phyloP scores from a whole-genome alignment of 306 rosid genomes.

The Cicer pinnatifidum region DNA sequence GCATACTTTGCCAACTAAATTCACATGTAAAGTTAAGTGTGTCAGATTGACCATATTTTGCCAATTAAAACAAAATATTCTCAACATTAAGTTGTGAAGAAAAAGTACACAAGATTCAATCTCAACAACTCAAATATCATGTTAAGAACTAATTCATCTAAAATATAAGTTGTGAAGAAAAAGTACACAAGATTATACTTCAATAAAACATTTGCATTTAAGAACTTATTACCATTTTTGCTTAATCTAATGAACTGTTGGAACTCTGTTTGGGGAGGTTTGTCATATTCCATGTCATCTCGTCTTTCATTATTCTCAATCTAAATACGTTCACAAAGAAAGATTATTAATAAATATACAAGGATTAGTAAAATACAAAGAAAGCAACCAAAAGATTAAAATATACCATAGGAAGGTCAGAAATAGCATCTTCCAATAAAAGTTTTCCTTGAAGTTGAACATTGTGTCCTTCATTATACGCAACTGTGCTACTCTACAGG shows the following conservation, averaged over 20 bases:
- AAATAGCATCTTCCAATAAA: conserved; percentile 67
- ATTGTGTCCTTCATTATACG: conserved; percentile 54
- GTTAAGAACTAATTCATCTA: not conserved
- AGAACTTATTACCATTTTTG: conserved; percentile 51
- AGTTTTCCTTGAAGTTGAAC: conserved; percentile 56
- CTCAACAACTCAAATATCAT: not conserved
- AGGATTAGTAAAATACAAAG: not conserved
- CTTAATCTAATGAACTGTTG: conserved; percentile 63
- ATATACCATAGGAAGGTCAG: conserved; percentile 76
- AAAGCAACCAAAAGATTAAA: not conserved
- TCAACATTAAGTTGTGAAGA: not conserved
- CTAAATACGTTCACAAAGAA: conserved; percentile 44
- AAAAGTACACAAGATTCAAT: no score
- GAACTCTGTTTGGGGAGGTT: conserved; percentile 59
- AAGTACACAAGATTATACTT: not conserved
- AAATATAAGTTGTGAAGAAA: not conserved
- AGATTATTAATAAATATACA: not conserved
- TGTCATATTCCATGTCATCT: conserved; percentile 56
- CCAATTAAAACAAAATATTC: not conserved
- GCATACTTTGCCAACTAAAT: not conserved
- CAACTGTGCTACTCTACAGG: conserved; percentile 64
- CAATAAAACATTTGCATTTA: not conserved
- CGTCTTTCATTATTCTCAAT: conserved; percentile 58
- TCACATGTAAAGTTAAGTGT: not conserved
- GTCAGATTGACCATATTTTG: not conserved